phyloP scores from a whole-genome alignment of 768 basidiomycete species.

The Tylopilus sp. region DNA sequence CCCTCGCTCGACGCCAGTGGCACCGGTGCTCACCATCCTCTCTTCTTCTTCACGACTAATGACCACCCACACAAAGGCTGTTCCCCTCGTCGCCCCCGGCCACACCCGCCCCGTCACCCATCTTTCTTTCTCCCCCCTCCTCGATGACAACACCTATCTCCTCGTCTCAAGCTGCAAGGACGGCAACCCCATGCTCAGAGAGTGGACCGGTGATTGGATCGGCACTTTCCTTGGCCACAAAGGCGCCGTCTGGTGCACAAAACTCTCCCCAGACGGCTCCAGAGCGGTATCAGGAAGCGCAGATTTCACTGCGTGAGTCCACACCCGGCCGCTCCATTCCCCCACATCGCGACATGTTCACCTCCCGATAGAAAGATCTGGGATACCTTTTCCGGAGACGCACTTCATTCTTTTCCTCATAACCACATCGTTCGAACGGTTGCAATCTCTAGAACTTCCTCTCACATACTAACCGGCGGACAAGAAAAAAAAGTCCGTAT shows the following conservation, averaged over 20 bases:
- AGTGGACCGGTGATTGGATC: conserved; percentile 99
- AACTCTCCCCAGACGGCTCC: conserved; percentile 81
- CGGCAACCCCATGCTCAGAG: conserved; percentile 94
- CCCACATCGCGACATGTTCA: neutral
- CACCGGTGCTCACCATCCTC: too few relatives aligned
- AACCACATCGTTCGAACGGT: conserved; percentile 98
- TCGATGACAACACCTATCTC: conserved; percentile 82
- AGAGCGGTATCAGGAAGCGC: conserved; percentile 91
- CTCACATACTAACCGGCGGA: conserved; percentile 83
- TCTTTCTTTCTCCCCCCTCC: conserved; percentile 85
- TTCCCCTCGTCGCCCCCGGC: conserved; percentile 80
- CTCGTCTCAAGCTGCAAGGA: conserved; percentile 98
- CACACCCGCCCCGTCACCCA: conserved; percentile 90
- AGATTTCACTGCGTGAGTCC: conserved; percentile 87
- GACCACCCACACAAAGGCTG: conserved; percentile 62
- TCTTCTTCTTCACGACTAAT: conserved; percentile 40
- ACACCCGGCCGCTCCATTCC: too few relatives aligned
- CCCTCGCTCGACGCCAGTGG: neutral
- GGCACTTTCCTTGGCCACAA: conserved; percentile 89
- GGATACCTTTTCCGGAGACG: conserved; percentile 89
- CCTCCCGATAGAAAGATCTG: conserved; percentile 74
- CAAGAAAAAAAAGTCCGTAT: conserved; percentile 97
- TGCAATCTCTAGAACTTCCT: conserved; percentile 69
- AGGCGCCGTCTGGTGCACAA: conserved; percentile 96
- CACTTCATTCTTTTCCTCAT: conserved; percentile 94